Evolutionary conservation across 2,329 filamentous ascomycete genomes (phyloP).

Genomic region (Aureobasidium melanogenum): DNA sequence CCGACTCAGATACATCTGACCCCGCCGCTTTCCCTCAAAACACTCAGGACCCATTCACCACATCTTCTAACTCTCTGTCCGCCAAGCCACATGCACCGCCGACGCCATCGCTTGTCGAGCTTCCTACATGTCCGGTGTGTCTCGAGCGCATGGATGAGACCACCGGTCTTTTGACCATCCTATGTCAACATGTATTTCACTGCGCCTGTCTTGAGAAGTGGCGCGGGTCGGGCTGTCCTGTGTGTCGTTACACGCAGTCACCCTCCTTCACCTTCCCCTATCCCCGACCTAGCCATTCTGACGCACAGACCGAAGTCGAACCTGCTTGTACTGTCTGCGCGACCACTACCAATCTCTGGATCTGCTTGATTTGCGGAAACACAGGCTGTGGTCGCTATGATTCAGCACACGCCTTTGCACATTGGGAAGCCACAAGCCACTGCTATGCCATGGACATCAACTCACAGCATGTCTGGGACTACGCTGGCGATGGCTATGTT

Average conservation of each 20-base stretch:
- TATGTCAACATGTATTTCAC: constrained; percentile 96
- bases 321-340: constrained; percentile 78
- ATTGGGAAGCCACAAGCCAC: constrained; percentile 84
- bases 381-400: constrained; percentile 94
- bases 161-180: constrained; percentile 85
- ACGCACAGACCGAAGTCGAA: constrained; percentile 41
- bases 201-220: constrained; percentile 94
- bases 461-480: constrained; percentile 97
- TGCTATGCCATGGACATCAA: constrained; percentile 87
- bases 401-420: constrained; percentile 82
- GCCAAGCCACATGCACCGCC: constrained; percentile 59
- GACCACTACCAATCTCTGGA: constrained; percentile 77
- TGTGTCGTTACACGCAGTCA: constrained; percentile 80
- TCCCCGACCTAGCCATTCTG: constrained; percentile 23
- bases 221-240: constrained; percentile 87
- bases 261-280: constrained; percentile 32
- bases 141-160: constrained; percentile 98
- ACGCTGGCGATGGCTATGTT: constrained; percentile 89
- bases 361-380: constrained; percentile 86
- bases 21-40: constrained; percentile 47
- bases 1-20: constrained; percentile 33
- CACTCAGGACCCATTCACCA: constrained; percentile 56
- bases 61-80: constrained; percentile 38
- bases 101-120: constrained; percentile 77
- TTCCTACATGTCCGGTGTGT: constrained; percentile 93